These are phyloP conservation scores for Aspergillus sclerotialis DNA, from an alignment of 2,329 filamentous ascomycete species.

Conservation along the genomic window DNA sequence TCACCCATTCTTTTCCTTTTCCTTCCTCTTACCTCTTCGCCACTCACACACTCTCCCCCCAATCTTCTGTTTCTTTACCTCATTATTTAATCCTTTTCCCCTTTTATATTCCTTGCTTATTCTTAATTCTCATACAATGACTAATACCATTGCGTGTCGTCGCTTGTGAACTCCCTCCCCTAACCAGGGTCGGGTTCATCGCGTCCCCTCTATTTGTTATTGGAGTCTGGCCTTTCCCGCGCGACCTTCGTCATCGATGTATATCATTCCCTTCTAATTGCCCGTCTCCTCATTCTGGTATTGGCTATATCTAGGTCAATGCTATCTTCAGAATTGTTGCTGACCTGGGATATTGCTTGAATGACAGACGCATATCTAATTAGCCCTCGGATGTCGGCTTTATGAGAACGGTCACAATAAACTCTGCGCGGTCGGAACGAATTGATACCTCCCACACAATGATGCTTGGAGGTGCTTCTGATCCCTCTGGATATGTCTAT, in stretches of 20 bases:
- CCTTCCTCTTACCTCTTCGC: background rate
- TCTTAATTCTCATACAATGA: constrained; percentile 8
- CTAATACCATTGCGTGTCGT: constrained; percentile 3
- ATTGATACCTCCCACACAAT: background rate
- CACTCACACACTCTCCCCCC: constrained; percentile 2
- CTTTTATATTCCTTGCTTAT: constrained; percentile 5
- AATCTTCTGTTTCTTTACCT: constrained; percentile 3
- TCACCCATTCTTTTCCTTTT: constrained; percentile 3
- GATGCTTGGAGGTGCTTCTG: background rate
- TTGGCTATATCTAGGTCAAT: background rate
- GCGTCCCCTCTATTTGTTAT: background rate
- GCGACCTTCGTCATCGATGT: background rate
- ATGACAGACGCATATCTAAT: background rate
- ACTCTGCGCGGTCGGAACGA: background rate
- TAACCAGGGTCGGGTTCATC: constrained; percentile 9
- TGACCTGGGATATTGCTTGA: background rate
- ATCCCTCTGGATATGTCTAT: constrained; percentile 20
- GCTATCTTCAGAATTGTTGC: constrained; percentile 1
- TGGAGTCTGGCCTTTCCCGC: background rate
- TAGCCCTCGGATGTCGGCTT: background rate
- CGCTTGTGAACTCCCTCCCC: constrained; percentile 9
- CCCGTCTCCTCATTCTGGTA: constrained; percentile 4
- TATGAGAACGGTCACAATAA: background rate
- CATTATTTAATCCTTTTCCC: constrained; percentile 6
- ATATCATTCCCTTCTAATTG: constrained; percentile 2